A percentile compares a stretch with the other conserved stretches of the same genome.
These are phyloP conservation scores for Elongisporangium undulatum DNA, from an alignment of 352 stramenopile species.

Conservation along the genomic window DNA sequence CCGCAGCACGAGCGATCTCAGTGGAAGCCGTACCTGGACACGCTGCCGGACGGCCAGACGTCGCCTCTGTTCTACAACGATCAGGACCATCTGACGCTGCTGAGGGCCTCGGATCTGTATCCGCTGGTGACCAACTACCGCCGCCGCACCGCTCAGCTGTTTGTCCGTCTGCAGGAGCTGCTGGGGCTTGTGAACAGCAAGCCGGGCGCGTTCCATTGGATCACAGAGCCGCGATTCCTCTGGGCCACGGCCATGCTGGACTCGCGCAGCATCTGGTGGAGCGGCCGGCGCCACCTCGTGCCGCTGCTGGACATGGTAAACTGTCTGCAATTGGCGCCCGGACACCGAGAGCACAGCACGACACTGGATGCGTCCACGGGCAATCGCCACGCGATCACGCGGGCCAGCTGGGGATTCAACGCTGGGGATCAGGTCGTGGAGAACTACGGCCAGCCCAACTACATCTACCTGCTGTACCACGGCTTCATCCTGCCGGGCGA, in stretches of 20 bases:
- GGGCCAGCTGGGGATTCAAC: constrained; percentile 59
- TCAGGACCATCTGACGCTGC: constrained; percentile 37
- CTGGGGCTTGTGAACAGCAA: constrained; percentile 3
- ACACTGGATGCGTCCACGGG: constrained; percentile 14
- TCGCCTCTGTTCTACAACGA: constrained; percentile 55
- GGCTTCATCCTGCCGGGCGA: constrained; percentile 72
- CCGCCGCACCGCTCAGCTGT: constrained; percentile 11
- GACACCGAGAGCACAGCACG: constrained; percentile 54
- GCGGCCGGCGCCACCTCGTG: constrained; percentile 84
- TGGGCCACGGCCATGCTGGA: constrained; percentile 89
- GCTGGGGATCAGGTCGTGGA: constrained; percentile 83
- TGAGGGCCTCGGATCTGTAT: constrained; percentile 44
- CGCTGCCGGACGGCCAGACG: constrained; percentile 47
- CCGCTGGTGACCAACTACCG: constrained; percentile 33
- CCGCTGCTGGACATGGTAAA: constrained; percentile 95
- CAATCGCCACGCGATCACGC: constrained; percentile 53
- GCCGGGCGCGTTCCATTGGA: constrained; percentile 19
- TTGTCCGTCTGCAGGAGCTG: constrained; percentile 1
- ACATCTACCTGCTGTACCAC: constrained; percentile 92
- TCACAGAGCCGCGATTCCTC: constrained; percentile 56
- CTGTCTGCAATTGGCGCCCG: constrained; percentile 44
- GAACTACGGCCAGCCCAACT: constrained; percentile 93
- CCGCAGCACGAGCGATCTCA: constrained; percentile 22
- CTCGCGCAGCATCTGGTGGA: constrained; percentile 93
- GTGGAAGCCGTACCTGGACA: constrained; percentile 87